Evolutionary conservation across 306 rosid species (phyloP).

Genomic region (Luffa aegyptiaca): DNA sequence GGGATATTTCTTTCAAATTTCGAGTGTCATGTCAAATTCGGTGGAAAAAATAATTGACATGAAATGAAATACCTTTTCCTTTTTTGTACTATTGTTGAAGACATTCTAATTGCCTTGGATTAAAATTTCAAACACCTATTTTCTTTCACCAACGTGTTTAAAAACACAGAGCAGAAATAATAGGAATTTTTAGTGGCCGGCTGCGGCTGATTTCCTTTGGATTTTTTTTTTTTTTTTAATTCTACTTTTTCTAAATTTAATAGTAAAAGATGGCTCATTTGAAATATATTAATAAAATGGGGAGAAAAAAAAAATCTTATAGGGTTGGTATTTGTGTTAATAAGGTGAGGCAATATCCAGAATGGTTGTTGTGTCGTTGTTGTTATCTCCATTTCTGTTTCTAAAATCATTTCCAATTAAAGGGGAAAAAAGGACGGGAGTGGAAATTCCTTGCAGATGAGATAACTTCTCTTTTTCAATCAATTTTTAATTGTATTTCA

Average conservation of each 20-base stretch:
- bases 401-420: background rate
- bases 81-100: background rate
- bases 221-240: background rate
- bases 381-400: background rate
- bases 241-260: background rate
- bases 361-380: background rate
- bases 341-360: background rate
- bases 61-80: background rate
- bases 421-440: background rate
- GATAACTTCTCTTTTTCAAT: background rate
- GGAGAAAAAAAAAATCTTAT: background rate
- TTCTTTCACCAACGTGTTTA: background rate
- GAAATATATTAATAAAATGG: no score
- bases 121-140: background rate
- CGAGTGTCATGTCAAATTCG: background rate
- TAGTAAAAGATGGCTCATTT: background rate
- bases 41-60: constrained; percentile 3
- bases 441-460: background rate
- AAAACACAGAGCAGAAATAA: background rate
- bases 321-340: background rate
- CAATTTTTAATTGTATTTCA: no score
- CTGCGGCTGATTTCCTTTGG: background rate
- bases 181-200: background rate
- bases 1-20: background rate
- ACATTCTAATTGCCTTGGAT: background rate